Base-by-base conservation (phyloP, 495 filamentous ascomycete genomes). In the Stereocaulon alpinum region DNA sequence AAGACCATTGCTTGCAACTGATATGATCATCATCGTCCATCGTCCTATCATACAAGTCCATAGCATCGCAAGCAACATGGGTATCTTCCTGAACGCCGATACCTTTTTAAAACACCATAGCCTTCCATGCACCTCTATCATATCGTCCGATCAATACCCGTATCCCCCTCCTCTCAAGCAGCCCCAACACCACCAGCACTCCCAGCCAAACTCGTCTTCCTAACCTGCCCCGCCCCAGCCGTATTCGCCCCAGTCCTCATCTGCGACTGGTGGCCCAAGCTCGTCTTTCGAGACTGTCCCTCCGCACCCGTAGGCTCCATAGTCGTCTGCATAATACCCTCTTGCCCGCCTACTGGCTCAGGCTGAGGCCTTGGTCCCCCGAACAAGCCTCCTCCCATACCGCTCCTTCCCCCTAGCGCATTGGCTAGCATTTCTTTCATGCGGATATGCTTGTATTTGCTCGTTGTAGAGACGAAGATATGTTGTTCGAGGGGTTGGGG, bases 391-490 rank as follows among this genome's bases (percentile, higher is more conserved):
- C 72, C 72, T 15, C 76, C 77, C 6, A 72, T 67, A 29, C 72
- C 20, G 4, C 47, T 48, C 15, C 37, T 69, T 15, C 73, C 76
- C 3, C 76, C 80, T 22, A 89, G 71, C 0, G 92, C 92, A 58
- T 86, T 82, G 14, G 83, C 82, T 24, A 98, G 78, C 79, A 92
- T 89, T 67, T 96, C 91, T 61, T 89, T 89, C 68, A 96, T 84
- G 15, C 93, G 84, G 40, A 92, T 84, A 41, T 86, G 84, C 62
- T 88, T 83, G 64, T 95, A 95, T 61, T 87, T 85, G 4, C 80
- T 76, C 60, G 80, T 80, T 43, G 86, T 85, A 18, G 85, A 83
- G 24, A 86, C 74, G 47, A 85, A 74, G 14, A 85, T 77, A 52
- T 84, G 82, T 55, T 84, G 78, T 18, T 79, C 83, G 22, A 92